Conservation (phyloP, 106 monocot species). For the Dioscorea dumetorum region DNA sequence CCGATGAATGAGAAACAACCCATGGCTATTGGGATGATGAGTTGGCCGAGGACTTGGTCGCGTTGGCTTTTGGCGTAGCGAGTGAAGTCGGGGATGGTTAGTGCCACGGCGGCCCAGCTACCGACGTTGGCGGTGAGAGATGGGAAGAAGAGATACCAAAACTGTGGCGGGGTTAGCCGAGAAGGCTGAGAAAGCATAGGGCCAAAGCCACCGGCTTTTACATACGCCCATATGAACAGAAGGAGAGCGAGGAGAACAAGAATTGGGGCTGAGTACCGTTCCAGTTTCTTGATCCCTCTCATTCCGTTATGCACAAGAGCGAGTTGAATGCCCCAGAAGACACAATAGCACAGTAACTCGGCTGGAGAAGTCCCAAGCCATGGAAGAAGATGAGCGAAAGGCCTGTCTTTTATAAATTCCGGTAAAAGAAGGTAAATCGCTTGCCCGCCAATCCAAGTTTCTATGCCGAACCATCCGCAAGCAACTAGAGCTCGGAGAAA, state of each 20-base stretch:
- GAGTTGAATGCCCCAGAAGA: conserved; percentile 41
- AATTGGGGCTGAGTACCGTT: conserved; percentile 78
- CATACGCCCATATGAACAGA: conserved; percentile 69
- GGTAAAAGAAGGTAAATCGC: conserved; percentile 61
- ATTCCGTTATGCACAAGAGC: conserved; percentile 42
- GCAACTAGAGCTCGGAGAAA: conserved; percentile 76
- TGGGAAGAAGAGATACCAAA: conserved; percentile 80
- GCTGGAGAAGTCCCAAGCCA: conserved; percentile 36
- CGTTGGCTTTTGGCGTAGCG: conserved; percentile 68
- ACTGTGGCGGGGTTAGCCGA: conserved; percentile 32
- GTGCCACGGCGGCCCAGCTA: conserved; percentile 85
- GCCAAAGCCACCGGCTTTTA: conserved; percentile 73
- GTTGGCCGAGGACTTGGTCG: conserved; percentile 79
- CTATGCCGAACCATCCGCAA: conserved; percentile 93
- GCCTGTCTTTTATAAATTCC: conserved; percentile 15
- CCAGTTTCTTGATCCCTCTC: conserved; percentile 62
- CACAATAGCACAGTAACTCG: conserved; percentile 57
- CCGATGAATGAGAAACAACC: conserved; percentile 80
- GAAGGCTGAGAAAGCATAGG: conserved; percentile 52
- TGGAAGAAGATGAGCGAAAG: conserved; percentile 7
- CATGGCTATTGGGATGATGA: conserved; percentile 82
- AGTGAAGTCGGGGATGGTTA: conserved; percentile 96
- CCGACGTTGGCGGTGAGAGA: conserved; percentile 88
- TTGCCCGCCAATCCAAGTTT: conserved; percentile 79
- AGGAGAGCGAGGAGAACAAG: conserved; percentile 47